Base-by-base conservation (phyloP, 495 filamentous ascomycete genomes). In the Pyrenula massariospora region DNA sequence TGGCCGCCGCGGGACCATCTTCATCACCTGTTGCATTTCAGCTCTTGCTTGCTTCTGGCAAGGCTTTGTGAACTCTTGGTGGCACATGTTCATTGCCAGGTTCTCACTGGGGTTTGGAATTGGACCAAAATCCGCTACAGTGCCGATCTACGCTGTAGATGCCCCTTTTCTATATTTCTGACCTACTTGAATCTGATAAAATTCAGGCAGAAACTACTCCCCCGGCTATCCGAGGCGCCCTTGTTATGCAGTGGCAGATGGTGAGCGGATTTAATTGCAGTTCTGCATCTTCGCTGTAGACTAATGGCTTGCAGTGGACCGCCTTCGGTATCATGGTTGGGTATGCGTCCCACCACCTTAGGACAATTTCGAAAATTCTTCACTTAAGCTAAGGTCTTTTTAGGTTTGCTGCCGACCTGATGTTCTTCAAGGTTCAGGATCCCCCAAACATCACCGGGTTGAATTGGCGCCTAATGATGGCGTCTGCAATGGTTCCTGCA, bases 251-350 rank as follows among this genome's bases (percentile, higher is more conserved):
- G 70, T 85, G 80, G 76, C 80, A 84, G 65, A 72, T 83, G 68
- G 42, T 48, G 66, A 65, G 68, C 61, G 60, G 57, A 52, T 19
- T 57, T 61, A 36, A 59, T 66, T 51, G 62, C 59, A 58, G 50
- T 55, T 22, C 53, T 24, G 15, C 50, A 31, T 31, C 36, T 61
- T 56, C 25, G 56, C 50, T 56, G 57, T 57, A 53, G 58, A 57
- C 57, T 36, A 21, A 55, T 58, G 19, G 11, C 83, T 77, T 77
- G 19, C n/a, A n/a, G 31, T 42, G 31, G 70, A 89, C 85, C 3
- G 88, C 86, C 1, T 89, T 89, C 60, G 87, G 88, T 11, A 90
- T 91, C 60, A 85, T 91, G 80, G 57, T 91, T 15, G 88, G 88
- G 21, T 87, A 86, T 59, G 77, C 83, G 47, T n/a, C n/a, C n/a